These are phyloP conservation scores for Claviceps purpurea DNA, from an alignment of 2,329 filamentous ascomycete genomes.

Conservation along the genomic window DNA sequence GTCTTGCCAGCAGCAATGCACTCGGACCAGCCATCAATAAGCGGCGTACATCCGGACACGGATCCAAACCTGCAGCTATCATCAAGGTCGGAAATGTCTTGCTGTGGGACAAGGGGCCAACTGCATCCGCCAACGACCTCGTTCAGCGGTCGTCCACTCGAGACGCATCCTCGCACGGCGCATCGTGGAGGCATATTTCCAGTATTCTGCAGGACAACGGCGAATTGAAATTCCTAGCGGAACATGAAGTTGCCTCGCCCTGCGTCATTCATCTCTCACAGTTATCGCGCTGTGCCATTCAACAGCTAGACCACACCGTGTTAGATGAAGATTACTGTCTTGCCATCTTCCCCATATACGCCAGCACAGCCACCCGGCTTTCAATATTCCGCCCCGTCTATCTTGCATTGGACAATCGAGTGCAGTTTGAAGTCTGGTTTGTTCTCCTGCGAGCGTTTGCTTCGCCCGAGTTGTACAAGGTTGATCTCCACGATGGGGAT, in stretches of 20 bases:
- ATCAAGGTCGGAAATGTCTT: conserved; percentile 92
- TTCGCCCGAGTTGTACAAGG: conserved; percentile 75
- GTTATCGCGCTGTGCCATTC: conserved; percentile 77
- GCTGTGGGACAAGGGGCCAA: conserved; percentile 71
- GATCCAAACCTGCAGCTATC: conserved; percentile 43
- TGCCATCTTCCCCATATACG: conserved; percentile 89
- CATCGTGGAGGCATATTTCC: conserved; percentile 74
- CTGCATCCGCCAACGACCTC: conserved; percentile 40
- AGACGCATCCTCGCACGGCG: conserved; percentile 38
- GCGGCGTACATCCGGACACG: conserved; percentile 22
- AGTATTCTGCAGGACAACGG: conserved; percentile 93
- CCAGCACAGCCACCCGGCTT: conserved; percentile 56
- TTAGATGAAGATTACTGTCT: conserved; percentile 89
- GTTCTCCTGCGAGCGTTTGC: conserved; percentile 84
- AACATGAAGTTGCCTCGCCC: conserved; percentile 68
- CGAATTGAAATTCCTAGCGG: conserved; percentile 79
- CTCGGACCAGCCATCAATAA: conserved; percentile 29
- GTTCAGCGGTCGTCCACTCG: conserved; percentile 44
- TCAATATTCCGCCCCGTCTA: conserved; percentile 80
- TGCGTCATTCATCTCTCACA: conserved; percentile 79
- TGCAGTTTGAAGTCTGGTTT: conserved; percentile 96
- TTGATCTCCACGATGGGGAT: conserved; percentile 30
- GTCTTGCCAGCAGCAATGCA: conserved; percentile 17
- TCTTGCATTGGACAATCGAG: conserved; percentile 69
- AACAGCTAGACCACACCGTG: conserved; percentile 80